Base-by-base conservation (phyloP, 2,329 filamentous ascomycete species). In the Arthrinium phaeospermum region DNA sequence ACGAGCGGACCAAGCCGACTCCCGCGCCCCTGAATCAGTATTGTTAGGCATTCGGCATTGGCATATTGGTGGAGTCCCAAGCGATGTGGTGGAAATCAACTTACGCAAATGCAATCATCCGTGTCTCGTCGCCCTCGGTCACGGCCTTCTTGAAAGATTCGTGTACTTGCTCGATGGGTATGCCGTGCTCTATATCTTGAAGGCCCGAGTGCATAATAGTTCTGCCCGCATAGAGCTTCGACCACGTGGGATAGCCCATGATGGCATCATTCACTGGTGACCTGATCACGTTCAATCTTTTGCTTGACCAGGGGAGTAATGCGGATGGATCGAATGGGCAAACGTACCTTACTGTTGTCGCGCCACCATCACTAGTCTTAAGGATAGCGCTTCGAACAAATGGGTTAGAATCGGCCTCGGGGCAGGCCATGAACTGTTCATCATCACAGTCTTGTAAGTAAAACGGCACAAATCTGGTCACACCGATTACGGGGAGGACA, bases 161-260 rank as follows among this genome's bases (percentile, higher is more conserved):
- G 10, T 34, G 27, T 10, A 47, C 34, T 49, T n/a, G 16, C 19
- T 34, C 67, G 16, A 69, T 19, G 19, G 67, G 45, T 10, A 69
- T 14, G 24, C 67, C 67, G 24, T 46, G 37, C 27, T 10, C 67
- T 24, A 47, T 37, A 27, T 69, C 67, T 6, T n/a, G 16, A 14
- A 69, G 67, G 0, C 67, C 45, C 27, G 19, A n/a, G 67, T 49
- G 67, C 27, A 41, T n/a, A 4, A 37, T 41, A 1, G 57, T 41
- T 7, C 57, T n/a, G 30, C 57, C 34, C 4, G 30, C 57, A n/a
- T 64, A 64, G 19, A 64, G 30, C 1, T 64, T 41, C 2, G 57
- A 64, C 57, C 57, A 64, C 0, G 57, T 37, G 41, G 57, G 57
- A 41, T 64, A 64, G 57, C 57, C 57, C 57, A 64, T 64, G 22